Conservation (phyloP, 352 stramenopile genomes). For the Aphanomyces stellatus region DNA sequence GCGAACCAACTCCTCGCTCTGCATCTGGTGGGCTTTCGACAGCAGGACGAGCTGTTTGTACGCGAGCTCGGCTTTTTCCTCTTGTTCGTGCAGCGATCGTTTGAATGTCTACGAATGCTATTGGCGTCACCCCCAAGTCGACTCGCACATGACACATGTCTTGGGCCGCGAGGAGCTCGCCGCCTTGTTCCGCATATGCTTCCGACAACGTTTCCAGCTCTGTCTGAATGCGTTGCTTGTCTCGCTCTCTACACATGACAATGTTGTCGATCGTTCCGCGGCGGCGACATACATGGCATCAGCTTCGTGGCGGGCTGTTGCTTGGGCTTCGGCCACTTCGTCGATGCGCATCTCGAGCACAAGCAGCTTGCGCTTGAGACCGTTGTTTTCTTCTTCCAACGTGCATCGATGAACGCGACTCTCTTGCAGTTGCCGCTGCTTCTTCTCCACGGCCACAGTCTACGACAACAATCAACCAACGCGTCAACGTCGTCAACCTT, state of each 20-base stretch:
- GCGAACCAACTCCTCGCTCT: slow-evolving; percentile 50
- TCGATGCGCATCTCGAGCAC: slow-evolving; percentile 67
- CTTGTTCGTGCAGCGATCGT: slow-evolving; percentile 48
- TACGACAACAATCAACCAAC: too few relatives aligned
- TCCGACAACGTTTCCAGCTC: slow-evolving; percentile 54
- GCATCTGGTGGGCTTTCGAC: slow-evolving; percentile 65
- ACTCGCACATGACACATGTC: slow-evolving; percentile 41
- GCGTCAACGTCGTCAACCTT: too few relatives aligned
- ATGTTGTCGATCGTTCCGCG: slow-evolving; percentile 49
- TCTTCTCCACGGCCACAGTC: slow-evolving; percentile 53
- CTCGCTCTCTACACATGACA: slow-evolving; percentile 41
- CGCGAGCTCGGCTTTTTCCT: slow-evolving; percentile 45
- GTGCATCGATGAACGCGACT: slow-evolving; percentile 39
- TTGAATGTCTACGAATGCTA: slow-evolving; percentile 37
- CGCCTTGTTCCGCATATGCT: slow-evolving; percentile 55
- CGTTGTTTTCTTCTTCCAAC: slow-evolving; percentile 67
- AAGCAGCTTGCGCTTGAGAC: slow-evolving; percentile 67
- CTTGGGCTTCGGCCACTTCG: slow-evolving; percentile 56
- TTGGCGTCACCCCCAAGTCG: background rate
- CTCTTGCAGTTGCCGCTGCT: slow-evolving; percentile 60
- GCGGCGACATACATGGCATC: background rate
- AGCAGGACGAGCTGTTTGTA: slow-evolving; percentile 76
- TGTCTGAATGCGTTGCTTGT: slow-evolving; percentile 43
- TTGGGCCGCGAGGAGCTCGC: slow-evolving; percentile 42
- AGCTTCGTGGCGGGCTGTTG: background rate